phyloP scores from a whole-genome alignment of 257 asterid species.

The Osmanthus fragrans region DNA sequence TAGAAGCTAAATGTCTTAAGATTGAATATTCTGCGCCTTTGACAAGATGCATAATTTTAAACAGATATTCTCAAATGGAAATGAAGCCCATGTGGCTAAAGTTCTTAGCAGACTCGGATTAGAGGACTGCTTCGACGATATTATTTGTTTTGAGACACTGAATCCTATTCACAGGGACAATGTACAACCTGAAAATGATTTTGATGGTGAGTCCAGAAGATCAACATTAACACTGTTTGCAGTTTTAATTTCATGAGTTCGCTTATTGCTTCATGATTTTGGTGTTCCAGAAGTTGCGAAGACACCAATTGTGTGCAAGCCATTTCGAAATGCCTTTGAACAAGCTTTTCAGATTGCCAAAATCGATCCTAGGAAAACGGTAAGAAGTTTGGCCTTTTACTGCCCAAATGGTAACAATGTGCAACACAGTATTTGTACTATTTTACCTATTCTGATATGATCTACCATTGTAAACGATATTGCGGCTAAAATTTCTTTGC shows the following conservation, averaged over 20 bases:
- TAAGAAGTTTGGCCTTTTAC: conserved; percentile 22
- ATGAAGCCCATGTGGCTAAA: conserved; percentile 84
- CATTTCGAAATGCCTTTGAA: conserved; percentile 62
- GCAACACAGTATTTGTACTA: neutral
- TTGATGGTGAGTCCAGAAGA: conserved; percentile 44
- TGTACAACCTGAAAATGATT: conserved; percentile 20
- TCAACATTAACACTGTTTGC: neutral
- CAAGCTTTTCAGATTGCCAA: conserved; percentile 62
- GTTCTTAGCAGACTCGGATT: conserved; percentile 73
- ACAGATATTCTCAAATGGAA: conserved; percentile 91
- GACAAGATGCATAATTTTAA: conserved; percentile 9
- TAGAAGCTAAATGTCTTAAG: neutral
- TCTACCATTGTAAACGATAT: neutral
- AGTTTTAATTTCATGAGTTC: conserved; percentile 3
- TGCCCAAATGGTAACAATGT: neutral
- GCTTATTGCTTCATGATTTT: conserved; percentile 17
- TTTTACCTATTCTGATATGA: neutral
- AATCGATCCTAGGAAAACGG: conserved; percentile 76
- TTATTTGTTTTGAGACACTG: conserved; percentile 75
- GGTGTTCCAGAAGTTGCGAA: conserved; percentile 42
- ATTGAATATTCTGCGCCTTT: neutral
- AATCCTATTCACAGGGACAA: conserved; percentile 50
- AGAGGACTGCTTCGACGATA: conserved; percentile 79
- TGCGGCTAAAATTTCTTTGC: neutral
- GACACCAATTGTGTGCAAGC: conserved; percentile 71